Evolutionary conservation across 2,329 filamentous ascomycete genomes (phyloP).

Genomic region (Paraphaeosphaeria sporulosa): DNA sequence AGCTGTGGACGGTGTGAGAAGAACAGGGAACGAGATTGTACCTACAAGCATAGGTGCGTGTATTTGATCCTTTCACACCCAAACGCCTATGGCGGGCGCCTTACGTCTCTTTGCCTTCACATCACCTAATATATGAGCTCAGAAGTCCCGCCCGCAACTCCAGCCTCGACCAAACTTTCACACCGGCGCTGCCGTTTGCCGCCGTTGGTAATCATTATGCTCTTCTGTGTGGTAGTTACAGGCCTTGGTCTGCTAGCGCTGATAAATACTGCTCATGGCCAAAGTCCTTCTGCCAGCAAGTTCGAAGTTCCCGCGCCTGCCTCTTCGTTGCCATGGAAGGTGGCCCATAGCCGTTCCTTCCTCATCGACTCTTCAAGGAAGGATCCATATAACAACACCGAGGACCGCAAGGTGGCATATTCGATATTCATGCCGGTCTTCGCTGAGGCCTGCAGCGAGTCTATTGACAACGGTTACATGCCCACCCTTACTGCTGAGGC

Average conservation of each 20-base stretch:
- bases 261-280: background rate
- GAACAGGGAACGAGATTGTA: background rate
- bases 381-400: constrained; percentile 10
- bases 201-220: background rate
- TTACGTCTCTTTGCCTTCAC: background rate
- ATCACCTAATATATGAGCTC: background rate
- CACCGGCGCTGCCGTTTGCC: background rate
- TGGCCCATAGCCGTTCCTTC: constrained; percentile 8
- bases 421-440: constrained; percentile 33
- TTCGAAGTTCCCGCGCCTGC: constrained; percentile 9
- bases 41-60: constrained; percentile 3
- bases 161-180: background rate
- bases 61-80: background rate
- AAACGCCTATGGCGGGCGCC: background rate
- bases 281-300: background rate
- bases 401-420: constrained; percentile 11
- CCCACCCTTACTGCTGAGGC: constrained; percentile 23
- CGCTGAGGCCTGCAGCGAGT: constrained; percentile 16
- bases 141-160: background rate
- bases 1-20: no score
- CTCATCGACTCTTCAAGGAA: constrained; percentile 9
- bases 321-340: background rate
- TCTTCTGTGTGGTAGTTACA: constrained; percentile 2
- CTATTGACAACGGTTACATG: constrained; percentile 33
- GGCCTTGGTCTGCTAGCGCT: background rate